A percentile compares a stretch with the other conserved stretches of the same genome.
Evolutionary conservation across 495 filamentous ascomycete species (phyloP).

Genomic region (Aspergillus carlsbadensis): DNA sequence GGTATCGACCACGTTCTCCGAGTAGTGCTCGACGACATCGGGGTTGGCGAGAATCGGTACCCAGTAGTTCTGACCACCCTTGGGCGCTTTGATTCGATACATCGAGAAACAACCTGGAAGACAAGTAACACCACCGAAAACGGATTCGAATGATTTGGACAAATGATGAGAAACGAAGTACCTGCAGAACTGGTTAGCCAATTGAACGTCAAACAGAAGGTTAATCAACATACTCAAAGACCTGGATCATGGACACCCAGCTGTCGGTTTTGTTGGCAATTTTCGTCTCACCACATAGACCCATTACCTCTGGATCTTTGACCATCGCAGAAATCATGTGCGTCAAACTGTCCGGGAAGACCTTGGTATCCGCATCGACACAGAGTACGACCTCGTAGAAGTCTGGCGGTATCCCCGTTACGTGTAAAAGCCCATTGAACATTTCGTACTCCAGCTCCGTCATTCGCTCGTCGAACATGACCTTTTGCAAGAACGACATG

Average conservation of each 20-base stretch:
- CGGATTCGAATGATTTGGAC: slow-evolving; percentile 94
- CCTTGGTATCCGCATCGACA: slow-evolving; percentile 99
- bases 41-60: slow-evolving; percentile 98
- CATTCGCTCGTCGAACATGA: slow-evolving; percentile 99
- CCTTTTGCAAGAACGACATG: slow-evolving; percentile 99
- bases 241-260: slow-evolving; percentile 98
- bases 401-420: slow-evolving; percentile 95
- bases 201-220: not conserved
- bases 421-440: slow-evolving; percentile 98
- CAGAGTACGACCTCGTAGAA: slow-evolving; percentile 97
- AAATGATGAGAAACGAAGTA: slow-evolving; percentile 99
- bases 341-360: slow-evolving; percentile 96
- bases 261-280: slow-evolving; percentile 95
- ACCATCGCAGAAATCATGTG: slow-evolving; percentile 99
- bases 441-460: slow-evolving; percentile 99
- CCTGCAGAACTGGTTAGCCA: slow-evolving; percentile 18
- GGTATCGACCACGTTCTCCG: slow-evolving; percentile 98
- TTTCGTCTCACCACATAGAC: slow-evolving; percentile 97
- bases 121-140: slow-evolving; percentile 99
- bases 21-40: slow-evolving; percentile 98
- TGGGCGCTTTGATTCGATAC: slow-evolving; percentile 99
- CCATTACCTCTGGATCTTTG: slow-evolving; percentile 99
- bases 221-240: slow-evolving; percentile 70
- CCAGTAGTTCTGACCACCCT: slow-evolving; percentile 99
- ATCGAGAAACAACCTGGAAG: slow-evolving; percentile 99